These are phyloP conservation scores for Papilionanthe hybrid DNA, from an alignment of 116 monocot genomes.

Conservation along the genomic window DNA sequence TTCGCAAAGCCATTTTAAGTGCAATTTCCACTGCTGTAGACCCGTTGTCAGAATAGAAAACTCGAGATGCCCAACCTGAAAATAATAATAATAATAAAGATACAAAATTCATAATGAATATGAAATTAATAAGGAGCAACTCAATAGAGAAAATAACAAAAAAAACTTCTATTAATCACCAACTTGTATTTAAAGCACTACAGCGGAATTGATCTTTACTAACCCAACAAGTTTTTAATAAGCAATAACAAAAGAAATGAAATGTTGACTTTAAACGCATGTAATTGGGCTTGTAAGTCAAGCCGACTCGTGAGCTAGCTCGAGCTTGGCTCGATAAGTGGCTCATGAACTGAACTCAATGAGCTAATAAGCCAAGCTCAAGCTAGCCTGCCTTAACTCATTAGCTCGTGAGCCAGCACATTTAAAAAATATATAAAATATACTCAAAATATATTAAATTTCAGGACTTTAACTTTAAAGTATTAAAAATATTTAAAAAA, in stretches of 20 bases:
- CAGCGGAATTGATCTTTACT: not conserved
- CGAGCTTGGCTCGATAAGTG: no score
- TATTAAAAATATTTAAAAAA: no score
- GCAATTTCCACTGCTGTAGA: slow-evolving; percentile 97
- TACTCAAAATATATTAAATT: no score
- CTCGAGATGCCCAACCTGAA: slow-evolving; percentile 89
- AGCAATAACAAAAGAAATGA: not conserved
- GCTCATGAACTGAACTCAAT: no score
- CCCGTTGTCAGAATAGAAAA: slow-evolving; percentile 95
- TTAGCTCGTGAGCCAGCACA: no score
- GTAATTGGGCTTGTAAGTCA: no score
- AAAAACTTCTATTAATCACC: not conserved
- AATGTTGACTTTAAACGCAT: no score
- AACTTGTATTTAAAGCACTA: not conserved
- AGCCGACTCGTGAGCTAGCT: no score
- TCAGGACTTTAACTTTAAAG: no score
- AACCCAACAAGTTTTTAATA: not conserved
- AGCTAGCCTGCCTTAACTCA: no score
- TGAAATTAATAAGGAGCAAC: not conserved
- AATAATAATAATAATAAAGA: not conserved
- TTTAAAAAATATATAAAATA: no score
- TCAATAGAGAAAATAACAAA: not conserved
- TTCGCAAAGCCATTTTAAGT: slow-evolving; percentile 92
- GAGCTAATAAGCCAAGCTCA: no score
- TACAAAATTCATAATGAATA: not conserved